A percentile compares a stretch with the other conserved stretches of the same genome.
phyloP scores from a whole-genome alignment of 225 moss, liverwort and hornwort genomes.

The Polytrichum formosum region DNA sequence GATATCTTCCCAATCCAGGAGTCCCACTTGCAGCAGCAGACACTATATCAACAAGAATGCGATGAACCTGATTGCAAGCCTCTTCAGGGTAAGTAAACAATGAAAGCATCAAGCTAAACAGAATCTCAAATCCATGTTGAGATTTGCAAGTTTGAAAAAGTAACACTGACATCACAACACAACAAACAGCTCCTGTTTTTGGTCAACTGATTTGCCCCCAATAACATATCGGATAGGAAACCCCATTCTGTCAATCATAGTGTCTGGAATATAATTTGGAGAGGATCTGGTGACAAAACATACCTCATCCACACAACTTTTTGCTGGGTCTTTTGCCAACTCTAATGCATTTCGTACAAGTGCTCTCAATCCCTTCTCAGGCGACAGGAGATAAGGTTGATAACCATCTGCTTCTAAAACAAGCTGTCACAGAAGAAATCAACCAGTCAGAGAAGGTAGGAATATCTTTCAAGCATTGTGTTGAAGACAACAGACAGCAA shows the following conservation, averaged over 20 bases:
- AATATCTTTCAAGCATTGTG: not conserved
- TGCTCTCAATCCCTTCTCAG: slow-evolving; percentile 87
- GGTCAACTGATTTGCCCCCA: no score
- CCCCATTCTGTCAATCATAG: not conserved
- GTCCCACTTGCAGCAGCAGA: slow-evolving; percentile 80
- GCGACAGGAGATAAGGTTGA: slow-evolving; percentile 91
- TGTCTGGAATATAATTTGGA: not conserved
- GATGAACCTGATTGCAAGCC: slow-evolving; percentile 49
- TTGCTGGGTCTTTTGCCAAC: slow-evolving; percentile 86
- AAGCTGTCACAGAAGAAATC: slow-evolving; percentile 36
- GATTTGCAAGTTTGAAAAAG: no score
- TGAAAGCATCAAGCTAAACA: no score
- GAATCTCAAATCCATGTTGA: not conserved
- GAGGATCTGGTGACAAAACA: not conserved
- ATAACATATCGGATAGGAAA: not conserved
- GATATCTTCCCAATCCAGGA: slow-evolving; percentile 91
- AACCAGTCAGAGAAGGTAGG: not conserved
- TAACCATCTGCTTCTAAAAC: slow-evolving; percentile 98
- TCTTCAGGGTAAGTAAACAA: no score
- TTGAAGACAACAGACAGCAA: not conserved
- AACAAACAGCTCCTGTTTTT: no score
- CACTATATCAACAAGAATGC: slow-evolving; percentile 87
- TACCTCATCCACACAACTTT: slow-evolving; percentile 94
- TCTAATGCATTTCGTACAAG: slow-evolving; percentile 86
- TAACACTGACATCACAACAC: no score